Evolutionary conservation across 2,329 filamentous ascomycete species (phyloP), one percentile per base, ranked within the genome.

Genomic region (Colletotrichum tamarilloi): DNA sequence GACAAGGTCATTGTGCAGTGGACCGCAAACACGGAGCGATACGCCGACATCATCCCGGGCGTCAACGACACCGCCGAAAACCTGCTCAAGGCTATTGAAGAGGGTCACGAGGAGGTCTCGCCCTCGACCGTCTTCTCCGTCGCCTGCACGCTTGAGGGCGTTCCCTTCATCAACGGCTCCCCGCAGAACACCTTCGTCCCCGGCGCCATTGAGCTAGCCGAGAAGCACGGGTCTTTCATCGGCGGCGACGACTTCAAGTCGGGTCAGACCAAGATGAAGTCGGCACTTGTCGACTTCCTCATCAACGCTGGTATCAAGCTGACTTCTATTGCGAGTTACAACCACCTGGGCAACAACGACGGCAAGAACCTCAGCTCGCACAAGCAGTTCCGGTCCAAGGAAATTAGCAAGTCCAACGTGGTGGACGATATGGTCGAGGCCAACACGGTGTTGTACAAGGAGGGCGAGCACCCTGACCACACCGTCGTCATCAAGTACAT

Each of bases 401-500:
- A 99, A 87, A 99, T 99, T 78, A 97, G 94, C 86, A 99, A 99
- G 90, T 97, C 95, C 80, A 99, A 98, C 82, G 97, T 99, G 14
- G 97, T 99, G 68, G 97, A 99, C 82, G 97, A 99, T 87, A 99
- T 99, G 97, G 97, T 99, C 74, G 95, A 95, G 80, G 96, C 97
- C 80, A 99, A 99, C 87, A 88, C 86, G 63, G 92, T 98, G 62
- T 89, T 99, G 69, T 99, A 99, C 89, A 91, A 93, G 85, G 88
- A 94, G 80, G 95, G 92, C 78, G 97, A 99, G 87, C 95, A 98
- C 84, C 97, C 97, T 2, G 95, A 99, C 83, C 97, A 99, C 88
- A 97, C 94, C 73, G 97, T 99, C 73, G 97, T 99, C 78, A 99
- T 99, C 92, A 99, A 99, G 91, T 99, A 99, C 89, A 98, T 99